Evolutionary conservation across 1,139 yeast species (phyloP).

Genomic region (Williopsis jadinii): DNA sequence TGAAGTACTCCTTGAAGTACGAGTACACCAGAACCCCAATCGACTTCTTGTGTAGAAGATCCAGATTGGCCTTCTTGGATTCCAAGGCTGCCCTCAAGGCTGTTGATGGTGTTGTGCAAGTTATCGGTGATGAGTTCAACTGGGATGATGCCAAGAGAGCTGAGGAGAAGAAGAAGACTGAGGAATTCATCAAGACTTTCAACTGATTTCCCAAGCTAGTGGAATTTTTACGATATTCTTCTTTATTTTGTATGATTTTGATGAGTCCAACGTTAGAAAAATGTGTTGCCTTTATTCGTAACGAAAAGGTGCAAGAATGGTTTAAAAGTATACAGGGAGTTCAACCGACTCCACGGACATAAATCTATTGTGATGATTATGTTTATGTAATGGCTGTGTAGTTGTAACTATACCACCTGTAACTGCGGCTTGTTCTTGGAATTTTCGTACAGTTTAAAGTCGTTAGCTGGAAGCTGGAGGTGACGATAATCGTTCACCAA

Average conservation of each 20-base stretch:
- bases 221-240: too few species aligned
- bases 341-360: too few species aligned
- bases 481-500: constrained; percentile 16
- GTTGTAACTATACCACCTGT: neutral
- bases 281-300: too few species aligned
- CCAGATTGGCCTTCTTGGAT: constrained; percentile 87
- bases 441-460: constrained; percentile 11
- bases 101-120: constrained; percentile 78
- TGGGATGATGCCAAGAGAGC: constrained; percentile 65
- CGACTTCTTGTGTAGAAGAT: constrained; percentile 90
- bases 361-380: too few species aligned
- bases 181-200: constrained; percentile 47
- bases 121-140: constrained; percentile 71
- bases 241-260: too few species aligned
- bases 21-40: constrained; percentile 86
- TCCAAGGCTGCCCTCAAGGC: constrained; percentile 78
- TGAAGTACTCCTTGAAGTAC: constrained; percentile 71
- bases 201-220: constrained; percentile 6
- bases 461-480: constrained; percentile 6
- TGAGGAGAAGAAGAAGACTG: constrained; percentile 47
- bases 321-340: too few species aligned
- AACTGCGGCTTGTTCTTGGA: neutral
- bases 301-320: too few species aligned
- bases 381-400: neutral
- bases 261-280: too few species aligned